Evolutionary conservation across 305 asterid species (phyloP).

Genomic region (Plantago coronopus): DNA sequence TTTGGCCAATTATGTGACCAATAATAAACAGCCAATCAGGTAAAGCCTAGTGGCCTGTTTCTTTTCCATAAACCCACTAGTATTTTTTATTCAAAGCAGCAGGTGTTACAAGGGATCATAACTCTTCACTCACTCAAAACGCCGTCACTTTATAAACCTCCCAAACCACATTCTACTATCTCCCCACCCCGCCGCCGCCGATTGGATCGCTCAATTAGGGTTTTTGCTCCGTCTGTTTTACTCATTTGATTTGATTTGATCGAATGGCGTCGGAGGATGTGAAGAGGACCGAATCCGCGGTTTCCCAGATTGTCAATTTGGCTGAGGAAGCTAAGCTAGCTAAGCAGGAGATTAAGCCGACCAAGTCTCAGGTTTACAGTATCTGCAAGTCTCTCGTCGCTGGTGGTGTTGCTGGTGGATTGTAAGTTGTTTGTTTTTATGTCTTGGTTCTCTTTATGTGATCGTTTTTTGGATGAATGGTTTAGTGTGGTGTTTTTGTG

Average conservation of each 20-base stretch:
- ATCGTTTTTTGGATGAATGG: not conserved
- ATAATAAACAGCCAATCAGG: no score
- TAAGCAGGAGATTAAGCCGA: slow-evolving; percentile 71
- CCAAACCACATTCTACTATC: slow-evolving; percentile 12
- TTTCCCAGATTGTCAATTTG: slow-evolving; percentile 77
- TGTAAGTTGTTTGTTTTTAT: slow-evolving; percentile 39
- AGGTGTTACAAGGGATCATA: not conserved
- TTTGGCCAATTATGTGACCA: no score
- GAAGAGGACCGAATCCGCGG: slow-evolving; percentile 73
- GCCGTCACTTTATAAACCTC: slow-evolving; percentile 22
- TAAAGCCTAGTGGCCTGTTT: no score
- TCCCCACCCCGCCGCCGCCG: slow-evolving; percentile 17
- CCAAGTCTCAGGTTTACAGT: slow-evolving; percentile 52
- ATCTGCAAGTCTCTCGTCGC: slow-evolving; percentile 85
- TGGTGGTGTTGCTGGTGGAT: slow-evolving; percentile 95
- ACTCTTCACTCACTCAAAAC: slow-evolving; percentile 11
- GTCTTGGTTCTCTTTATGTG: not conserved
- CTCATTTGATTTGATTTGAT: no score
- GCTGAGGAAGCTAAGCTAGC: slow-evolving; percentile 98
- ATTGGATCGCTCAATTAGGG: slow-evolving; percentile 25
- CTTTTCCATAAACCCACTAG: not conserved
- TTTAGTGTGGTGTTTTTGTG: not conserved
- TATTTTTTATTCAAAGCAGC: not conserved
- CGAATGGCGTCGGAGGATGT: slow-evolving; percentile 95
- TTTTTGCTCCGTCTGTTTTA: not conserved